Conservation (phyloP, 1,139 yeast species). For the Diutina neorugosa region DNA sequence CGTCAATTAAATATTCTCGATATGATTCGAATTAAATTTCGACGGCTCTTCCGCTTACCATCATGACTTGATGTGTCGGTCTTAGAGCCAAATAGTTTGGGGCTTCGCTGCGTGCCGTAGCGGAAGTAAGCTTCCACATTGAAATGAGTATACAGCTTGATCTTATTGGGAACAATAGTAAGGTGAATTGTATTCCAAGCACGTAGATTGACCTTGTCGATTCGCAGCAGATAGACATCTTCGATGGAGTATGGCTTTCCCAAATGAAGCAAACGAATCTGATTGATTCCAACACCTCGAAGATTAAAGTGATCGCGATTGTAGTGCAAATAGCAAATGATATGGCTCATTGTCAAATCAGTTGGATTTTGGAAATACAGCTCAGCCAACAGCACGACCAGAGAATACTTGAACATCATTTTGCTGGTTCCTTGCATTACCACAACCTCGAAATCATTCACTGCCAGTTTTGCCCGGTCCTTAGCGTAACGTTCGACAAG, state of each 20-base stretch:
- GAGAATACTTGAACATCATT: background rate
- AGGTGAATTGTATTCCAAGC: background rate
- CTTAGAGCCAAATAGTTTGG: background rate
- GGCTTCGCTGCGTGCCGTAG: background rate
- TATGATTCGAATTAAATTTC: background rate
- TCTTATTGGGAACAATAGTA: background rate
- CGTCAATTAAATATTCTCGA: background rate
- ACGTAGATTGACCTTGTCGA: background rate
- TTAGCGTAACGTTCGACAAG: background rate
- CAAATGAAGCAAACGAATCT: background rate
- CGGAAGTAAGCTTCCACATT: background rate
- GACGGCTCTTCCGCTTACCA: background rate
- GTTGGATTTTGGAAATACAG: background rate
- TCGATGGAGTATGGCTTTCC: background rate
- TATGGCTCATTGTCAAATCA: background rate
- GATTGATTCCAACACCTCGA: background rate
- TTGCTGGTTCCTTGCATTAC: background rate
- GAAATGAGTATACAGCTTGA: background rate
- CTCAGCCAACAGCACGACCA: background rate
- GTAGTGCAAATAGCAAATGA: constrained; percentile 1
- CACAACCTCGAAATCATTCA: background rate
- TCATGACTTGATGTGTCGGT: background rate
- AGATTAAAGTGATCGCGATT: constrained; percentile 1
- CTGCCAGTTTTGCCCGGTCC: background rate
- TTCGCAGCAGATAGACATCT: background rate